These are phyloP conservation scores for Ostreobium quekettii DNA, from an alignment of 139 green algal genomes.

Conservation along the genomic window DNA sequence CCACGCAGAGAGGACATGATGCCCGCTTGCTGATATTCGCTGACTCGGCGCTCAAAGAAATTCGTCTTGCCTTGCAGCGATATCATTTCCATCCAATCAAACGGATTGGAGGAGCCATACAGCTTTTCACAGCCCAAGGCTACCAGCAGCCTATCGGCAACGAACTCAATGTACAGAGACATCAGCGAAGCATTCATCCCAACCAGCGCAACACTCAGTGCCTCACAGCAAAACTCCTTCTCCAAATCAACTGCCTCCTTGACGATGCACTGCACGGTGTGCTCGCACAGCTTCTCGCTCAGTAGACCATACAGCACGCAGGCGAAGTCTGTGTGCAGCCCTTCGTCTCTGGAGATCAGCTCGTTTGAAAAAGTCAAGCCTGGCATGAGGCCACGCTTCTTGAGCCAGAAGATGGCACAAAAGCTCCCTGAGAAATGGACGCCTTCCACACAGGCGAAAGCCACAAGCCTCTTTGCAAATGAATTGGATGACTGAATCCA, in stretches of 20 bases:
- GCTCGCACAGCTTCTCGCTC: background rate
- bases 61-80: slow-evolving; percentile 81
- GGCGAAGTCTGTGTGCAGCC: slow-evolving; percentile 94
- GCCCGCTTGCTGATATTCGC: slow-evolving; percentile 89
- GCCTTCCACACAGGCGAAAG: slow-evolving; percentile 93
- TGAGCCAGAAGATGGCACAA: slow-evolving; percentile 98
- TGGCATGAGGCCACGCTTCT: slow-evolving; percentile 95
- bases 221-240: slow-evolving; percentile 86
- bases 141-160: slow-evolving; percentile 80
- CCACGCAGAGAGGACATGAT: slow-evolving; percentile 51
- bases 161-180: slow-evolving; percentile 91
- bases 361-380: slow-evolving; percentile 98
- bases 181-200: slow-evolving; percentile 83
- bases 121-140: slow-evolving; percentile 55
- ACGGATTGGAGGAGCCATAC: slow-evolving; percentile 71
- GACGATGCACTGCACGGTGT: slow-evolving; percentile 48
- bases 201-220: slow-evolving; percentile 47
- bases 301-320: slow-evolving; percentile 78
- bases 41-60: slow-evolving; percentile 95
- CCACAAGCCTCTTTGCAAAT: slow-evolving; percentile 88
- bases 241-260: slow-evolving; percentile 89
- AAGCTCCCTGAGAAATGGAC: slow-evolving; percentile 97
- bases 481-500: slow-evolving; percentile 70
- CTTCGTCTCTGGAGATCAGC: slow-evolving; percentile 94
- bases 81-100: slow-evolving; percentile 89